Evolutionary conservation across 306 rosid species (phyloP), one percentile per base, ranked within the genome.

Genomic region (Lithocarpus polystachyus): DNA sequence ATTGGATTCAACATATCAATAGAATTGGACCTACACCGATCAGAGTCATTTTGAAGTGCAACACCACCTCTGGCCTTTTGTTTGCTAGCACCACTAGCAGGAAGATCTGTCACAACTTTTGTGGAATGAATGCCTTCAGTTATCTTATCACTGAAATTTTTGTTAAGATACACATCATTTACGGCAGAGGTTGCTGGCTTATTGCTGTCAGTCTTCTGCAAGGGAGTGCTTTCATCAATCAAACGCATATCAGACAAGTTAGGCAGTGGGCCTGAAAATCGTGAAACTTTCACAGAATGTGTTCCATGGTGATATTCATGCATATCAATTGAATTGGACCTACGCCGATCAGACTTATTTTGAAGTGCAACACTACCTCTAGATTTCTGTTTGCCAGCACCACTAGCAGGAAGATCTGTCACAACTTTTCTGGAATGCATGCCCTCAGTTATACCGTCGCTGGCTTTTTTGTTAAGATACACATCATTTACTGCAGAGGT

Each of bases 221-320:
- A 48, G 53, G 53, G 53, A 48, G 53, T 12, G 53, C 17, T 48
- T 48, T 48, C 95, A 82, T 92, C 92, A 80, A 92, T 31, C 79
- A 89, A 54, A 79, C 82, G 68, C 2, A 95, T 87, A 78, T 88
- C 89, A 40, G 88, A 84, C 61, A 73, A 74, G 75, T 88, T 77
- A 75, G 80, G 80, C 22, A 37, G 62, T 53, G 51, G 11, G 64
- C 84, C 76, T 75, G 81, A 84, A 69, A 85, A 75, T 54, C 83
- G 79, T 57, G 88, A 86, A 81, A 81, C 79, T 77, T 85, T 77
- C 59, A 77, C 69, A 68, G 69, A 71, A 76, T 53, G 72, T 53
- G 75, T 62, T 78, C 81, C 92, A 74, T 78, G 71, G 57, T 57
- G 87, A 76, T 75, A 78, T 88, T 90, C 92, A 77, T 73, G 82